phyloP scores from a whole-genome alignment of 495 filamentous ascomycete species.

The Cladorrhinum samala region DNA sequence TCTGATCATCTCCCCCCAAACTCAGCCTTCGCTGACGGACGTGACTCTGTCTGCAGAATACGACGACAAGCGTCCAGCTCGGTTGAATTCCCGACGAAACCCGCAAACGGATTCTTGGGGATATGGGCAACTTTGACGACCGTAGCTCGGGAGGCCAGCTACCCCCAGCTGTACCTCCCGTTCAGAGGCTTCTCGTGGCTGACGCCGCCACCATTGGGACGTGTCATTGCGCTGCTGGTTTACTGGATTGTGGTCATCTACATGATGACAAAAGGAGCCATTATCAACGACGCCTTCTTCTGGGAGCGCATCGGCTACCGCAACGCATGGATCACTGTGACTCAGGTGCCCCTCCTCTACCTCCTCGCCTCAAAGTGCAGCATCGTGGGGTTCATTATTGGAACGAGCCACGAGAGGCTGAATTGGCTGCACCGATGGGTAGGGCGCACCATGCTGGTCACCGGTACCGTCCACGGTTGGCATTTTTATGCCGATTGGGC shows the following conservation, averaged over 20 bases:
- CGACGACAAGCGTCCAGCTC: conserved; percentile 33
- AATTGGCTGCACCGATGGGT: conserved; percentile 86
- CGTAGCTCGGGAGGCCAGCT: conserved; percentile 57
- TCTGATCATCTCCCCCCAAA: neutral
- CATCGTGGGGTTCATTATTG: conserved; percentile 61
- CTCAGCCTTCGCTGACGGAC: neutral
- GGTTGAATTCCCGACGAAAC: conserved; percentile 54
- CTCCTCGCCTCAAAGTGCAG: conserved; percentile 75
- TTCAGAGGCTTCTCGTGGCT: conserved; percentile 42
- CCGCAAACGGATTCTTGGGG: conserved; percentile 49
- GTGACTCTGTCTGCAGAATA: conserved; percentile 22
- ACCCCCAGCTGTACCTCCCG: conserved; percentile 55
- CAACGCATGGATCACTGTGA: conserved; percentile 67
- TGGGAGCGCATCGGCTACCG: conserved; percentile 73
- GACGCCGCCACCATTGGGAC: conserved; percentile 53
- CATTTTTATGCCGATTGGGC: conserved; percentile 68
- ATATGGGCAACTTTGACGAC: conserved; percentile 64
- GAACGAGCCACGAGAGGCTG: conserved; percentile 65
- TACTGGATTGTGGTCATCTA: conserved; percentile 55
- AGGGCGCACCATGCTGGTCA: conserved; percentile 66
- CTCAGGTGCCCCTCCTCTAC: conserved; percentile 78
- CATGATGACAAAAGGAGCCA: conserved; percentile 46
- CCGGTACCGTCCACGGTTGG: conserved; percentile 65
- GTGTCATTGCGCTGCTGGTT: conserved; percentile 44
- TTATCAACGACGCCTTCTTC: conserved; percentile 37